Evolutionary conservation across 495 filamentous ascomycete species (phyloP), one percentile per base, ranked within the genome.

Genomic region (Daldinia childiae): DNA sequence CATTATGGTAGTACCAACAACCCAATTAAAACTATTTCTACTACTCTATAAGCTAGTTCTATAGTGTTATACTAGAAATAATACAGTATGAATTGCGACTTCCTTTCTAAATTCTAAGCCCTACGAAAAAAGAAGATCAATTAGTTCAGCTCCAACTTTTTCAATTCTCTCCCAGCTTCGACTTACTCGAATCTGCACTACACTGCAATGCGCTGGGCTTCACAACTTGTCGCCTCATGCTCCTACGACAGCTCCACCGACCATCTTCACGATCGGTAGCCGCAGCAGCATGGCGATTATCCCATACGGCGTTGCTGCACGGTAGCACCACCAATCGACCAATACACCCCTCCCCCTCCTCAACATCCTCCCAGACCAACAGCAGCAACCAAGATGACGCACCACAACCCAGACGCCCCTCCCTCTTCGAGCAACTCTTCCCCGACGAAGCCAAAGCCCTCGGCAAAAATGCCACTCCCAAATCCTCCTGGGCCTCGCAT

Each of bases 351-450:
- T 41, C 27, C 50, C n/a, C 21, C 32, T 17, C 68, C 3, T 27
- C 54, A 15, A 27, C 55, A 27, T 21, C 60, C 1, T 3, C 61
- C 26, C 12, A 56, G 15, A 14, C 27, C 52, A 56, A 17, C 27
- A 56, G 17, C 50, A 9, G 14, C 21, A n/a, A 41, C 4, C 30
- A 64, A 41, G 36, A 64, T 38, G 58, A 62, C 29, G 62, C 15
- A 34, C 54, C 12, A 15, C 38, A 60, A 36, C 58, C 15, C 4
- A 48, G 12, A 29, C 54, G 56, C 27, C 58, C 70, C 39, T 84
- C 87, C 7, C 80, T 89, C n/a, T 82, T 89, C 55, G 85, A 87
- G 36, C 82, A 86, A 70, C 81, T 90, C 0, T 89, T 90, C 64
- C 87, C 88, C 6, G 85, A 86, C 66, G 80, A 85, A 45, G 77